Base-by-base conservation (phyloP, 2,329 filamentous ascomycete species). In the Curvularia verruculosa region DNA sequence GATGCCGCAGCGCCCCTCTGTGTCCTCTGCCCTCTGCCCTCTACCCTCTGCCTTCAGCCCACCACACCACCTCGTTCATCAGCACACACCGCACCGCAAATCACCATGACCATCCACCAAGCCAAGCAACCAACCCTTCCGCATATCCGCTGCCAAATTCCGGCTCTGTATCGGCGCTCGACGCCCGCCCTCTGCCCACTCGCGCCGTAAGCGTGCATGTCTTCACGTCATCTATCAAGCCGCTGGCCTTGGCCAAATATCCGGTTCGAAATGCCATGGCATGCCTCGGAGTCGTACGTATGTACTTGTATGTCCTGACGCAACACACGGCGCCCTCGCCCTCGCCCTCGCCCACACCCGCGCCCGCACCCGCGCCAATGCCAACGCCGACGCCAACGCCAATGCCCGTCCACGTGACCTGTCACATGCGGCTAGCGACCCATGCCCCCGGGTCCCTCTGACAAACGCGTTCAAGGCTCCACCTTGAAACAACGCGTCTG, bases 401-500 rank as follows among this genome's bases (percentile, higher is more conserved):
- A n/a, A n/a, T n/a, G 23, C 3, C 39, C 15, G 2, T 6, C 12
- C 49, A 56, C 40, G 36, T 56, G 49, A 37, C 13, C 10, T 19
- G n/a, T 36, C 26, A 34, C 23, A 28, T 44, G 13, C 7, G 2
- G n/a, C 29, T 37, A 48, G 49, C 37, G 26, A 41, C 49, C 43
- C 28, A 41, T 5, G 18, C 19, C 49, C 18, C 39, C 43, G 49
- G 40, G 34, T 36, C 12, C 44, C 21, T 34, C 26, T 23, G 49
- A 23, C 43, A 40, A 48, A 52, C 54, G 54, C 54, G 54, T 52
- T 21, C 3, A 28, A 4, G 44, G 23, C 37, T 57, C 49, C 54
- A 49, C 44, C 39, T 47, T 40, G 28, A 21, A 23, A 37, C 31
- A 47, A 56, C 54, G 54, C 54, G 53, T 56, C 47, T 31, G 31